Evolutionary conservation across 768 basidiomycete species (phyloP), one percentile per base, ranked within the genome.

Genomic region (Lactarius hatsudake): DNA sequence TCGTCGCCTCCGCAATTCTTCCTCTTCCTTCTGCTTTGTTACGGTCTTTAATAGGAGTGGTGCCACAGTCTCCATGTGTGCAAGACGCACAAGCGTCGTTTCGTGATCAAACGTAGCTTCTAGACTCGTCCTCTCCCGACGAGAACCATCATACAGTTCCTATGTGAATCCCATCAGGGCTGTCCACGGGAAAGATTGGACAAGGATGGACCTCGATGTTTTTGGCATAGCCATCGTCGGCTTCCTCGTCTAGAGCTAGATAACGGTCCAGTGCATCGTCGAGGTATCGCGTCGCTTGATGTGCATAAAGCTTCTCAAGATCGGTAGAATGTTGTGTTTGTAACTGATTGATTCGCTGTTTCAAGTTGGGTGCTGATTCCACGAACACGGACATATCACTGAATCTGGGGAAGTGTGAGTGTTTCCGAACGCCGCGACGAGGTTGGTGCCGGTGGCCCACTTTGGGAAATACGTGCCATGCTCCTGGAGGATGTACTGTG

Each of bases 181-280:
- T 7, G 34, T 48, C 18, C n/a, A 59, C 18, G 10, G 42, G 13
- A 62, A 48, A 28, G 13, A 48, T 45, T 32, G 26, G 40, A 51
- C 26, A 68, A 60, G 18, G 34, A 63, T 66, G 17, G 28, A 69
- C 69, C 15, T 68, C 43, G 57, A 68, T 57, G 12, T 23, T 20
- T 23, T 20, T 56, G 3, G 51, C 58, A 28, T 63, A 63, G 57
- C 20, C 43, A 34, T 20, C 28, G n/a, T 40, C 17, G 17, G 48
- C 60, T 13, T 72, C 72, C 51, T 72, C 72, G 51, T 58, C 54
- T 55, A 56, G 66, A 40, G 67, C 59, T 5, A 65, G 38, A 45
- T 72, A 72, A 17, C 66, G 66, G 64, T 78, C 78, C 26, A 72
- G 45, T 48, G 77, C 76, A 32, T 78, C 78, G 36, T 80, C 75